Percentiles rank a stretch among this genome's conserved stretches.
Evolutionary conservation across 164 flowering plant species (phyloP).

Genomic region (Amborella trichopoda): DNA sequence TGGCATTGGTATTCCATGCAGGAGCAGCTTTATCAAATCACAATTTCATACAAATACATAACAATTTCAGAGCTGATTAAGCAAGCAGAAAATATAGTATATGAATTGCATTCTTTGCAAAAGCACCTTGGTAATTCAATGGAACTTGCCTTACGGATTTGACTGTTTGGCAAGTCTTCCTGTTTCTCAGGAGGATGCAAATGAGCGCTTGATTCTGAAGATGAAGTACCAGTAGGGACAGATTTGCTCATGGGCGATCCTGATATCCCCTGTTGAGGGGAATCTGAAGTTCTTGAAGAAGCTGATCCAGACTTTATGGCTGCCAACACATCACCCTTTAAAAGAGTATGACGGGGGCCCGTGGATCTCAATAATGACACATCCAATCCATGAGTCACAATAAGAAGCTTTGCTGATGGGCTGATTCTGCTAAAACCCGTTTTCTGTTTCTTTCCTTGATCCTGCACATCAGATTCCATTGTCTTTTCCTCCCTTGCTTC

Average conservation of each 20-base stretch:
- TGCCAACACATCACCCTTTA: conserved; percentile 85
- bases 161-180: conserved; percentile 85
- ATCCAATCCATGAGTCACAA: conserved; percentile 67
- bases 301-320: conserved; percentile 70
- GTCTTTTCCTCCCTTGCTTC: conserved; percentile 31
- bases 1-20: no score
- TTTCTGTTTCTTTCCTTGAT: conserved; percentile 18
- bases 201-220: conserved; percentile 22
- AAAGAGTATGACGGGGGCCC: conserved; percentile 84
- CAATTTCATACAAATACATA: no score
- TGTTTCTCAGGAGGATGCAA: conserved; percentile 33
- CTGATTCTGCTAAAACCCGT: conserved; percentile 50
- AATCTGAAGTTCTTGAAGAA: conserved; percentile 25
- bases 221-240: conserved; percentile 15
- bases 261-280: conserved; percentile 24
- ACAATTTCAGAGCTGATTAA: not conserved
- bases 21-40: no score
- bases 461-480: conserved; percentile 12
- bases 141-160: conserved; percentile 77
- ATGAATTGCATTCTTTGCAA: no score
- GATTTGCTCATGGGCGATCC: conserved; percentile 18
- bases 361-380: conserved; percentile 53
- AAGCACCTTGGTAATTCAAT: conserved; percentile 1
- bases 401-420: conserved; percentile 86
- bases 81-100: no score